Conservation (phyloP, 139 green algal species). For the Coelastrella sp. region DNA sequence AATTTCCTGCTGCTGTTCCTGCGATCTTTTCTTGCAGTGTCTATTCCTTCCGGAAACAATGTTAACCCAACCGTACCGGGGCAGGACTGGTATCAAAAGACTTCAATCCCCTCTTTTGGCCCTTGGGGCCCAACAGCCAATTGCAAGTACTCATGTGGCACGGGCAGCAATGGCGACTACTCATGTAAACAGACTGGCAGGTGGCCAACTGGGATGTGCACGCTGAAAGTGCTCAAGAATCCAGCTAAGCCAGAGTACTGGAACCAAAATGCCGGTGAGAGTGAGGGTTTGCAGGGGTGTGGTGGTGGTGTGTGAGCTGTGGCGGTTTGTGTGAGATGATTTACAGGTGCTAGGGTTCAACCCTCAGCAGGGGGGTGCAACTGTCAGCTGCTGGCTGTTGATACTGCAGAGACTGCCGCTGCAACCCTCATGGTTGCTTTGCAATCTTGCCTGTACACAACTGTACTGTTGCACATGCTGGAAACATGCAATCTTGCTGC, state of each 20-base stretch:
- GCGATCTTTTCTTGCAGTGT: background rate
- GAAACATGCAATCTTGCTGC: no score
- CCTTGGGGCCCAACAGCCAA: conserved; percentile 11
- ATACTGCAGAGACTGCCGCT: background rate
- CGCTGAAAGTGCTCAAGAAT: background rate
- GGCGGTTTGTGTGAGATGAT: no score
- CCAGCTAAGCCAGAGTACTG: conserved; percentile 13
- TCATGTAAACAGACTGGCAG: background rate
- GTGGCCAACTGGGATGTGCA: conserved; percentile 26
- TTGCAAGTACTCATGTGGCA: background rate
- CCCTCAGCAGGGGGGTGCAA: no score
- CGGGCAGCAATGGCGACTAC: background rate
- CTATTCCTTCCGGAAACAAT: background rate
- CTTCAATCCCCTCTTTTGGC: background rate
- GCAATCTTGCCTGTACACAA: no score
- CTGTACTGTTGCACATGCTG: no score
- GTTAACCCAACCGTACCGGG: background rate
- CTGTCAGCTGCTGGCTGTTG: no score
- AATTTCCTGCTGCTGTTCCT: background rate
- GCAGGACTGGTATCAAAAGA: background rate
- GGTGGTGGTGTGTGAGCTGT: background rate
- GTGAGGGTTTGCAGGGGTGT: no score
- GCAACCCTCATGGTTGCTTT: no score
- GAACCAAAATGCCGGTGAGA: background rate
- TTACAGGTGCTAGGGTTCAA: no score